Base-by-base conservation (phyloP, 495 filamentous ascomycete genomes). In the Ramalina intermedia region DNA sequence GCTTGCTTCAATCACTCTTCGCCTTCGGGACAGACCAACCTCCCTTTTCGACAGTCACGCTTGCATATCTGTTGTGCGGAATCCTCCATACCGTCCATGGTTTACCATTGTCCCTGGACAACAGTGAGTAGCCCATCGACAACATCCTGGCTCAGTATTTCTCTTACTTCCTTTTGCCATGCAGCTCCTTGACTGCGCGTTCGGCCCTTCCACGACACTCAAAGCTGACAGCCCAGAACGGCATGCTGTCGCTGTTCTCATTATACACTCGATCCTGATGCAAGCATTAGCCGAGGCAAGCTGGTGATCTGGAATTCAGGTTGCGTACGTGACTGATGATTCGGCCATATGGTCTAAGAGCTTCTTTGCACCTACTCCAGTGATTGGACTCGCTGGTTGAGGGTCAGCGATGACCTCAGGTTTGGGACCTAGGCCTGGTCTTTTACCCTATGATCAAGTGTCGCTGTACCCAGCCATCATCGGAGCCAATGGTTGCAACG, bases 331-430 rank as follows among this genome's bases (percentile, higher is more conserved):
- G 27, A 24, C 41, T 44, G 18, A 24, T 8, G 27, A 44, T 44
- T 21, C 18, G 17, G 21, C 41, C 41, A 26, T 44, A 24, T 20
- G 16, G 17, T n/a, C 17, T 26, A 1, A 44, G 41, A 21, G 27
- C 41, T 8, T 44, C 41, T 44, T 44, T 44, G 41, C 41, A 44
- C 21, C 21, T 44, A 24, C 20, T 44, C 41, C 41, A 44, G 20
- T 18, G 39, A 23, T 23, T 41, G 16, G 39, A 16, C 14, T 41
- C 39, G 14, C 39, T 41, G 14, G 11, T 9, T 23, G 7, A 23
- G 39, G 39, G 11, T 41, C 14, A 41, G 39, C 39, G 9, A 17
- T 9, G 21, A 23, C 39, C 39, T 41, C 1, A 41, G 39, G 8
- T 9, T 18, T 17, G 4, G 17, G 6, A 23, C 14, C 39, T 41